Evolutionary conservation across 495 filamentous ascomycete species (phyloP).

Genomic region (Hyphodiscus hymeniophilus): DNA sequence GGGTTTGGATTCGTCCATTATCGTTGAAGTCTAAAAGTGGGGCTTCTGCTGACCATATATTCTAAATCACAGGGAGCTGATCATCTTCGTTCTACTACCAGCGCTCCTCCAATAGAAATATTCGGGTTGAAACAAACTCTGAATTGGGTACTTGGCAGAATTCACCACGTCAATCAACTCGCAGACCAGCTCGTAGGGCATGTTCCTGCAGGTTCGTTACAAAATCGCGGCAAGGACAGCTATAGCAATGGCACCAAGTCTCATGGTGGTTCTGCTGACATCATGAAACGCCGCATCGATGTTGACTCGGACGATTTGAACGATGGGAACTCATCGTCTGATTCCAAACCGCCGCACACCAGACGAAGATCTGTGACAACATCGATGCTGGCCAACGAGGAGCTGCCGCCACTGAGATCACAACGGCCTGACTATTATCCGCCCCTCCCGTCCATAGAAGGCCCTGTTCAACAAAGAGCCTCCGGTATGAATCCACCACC

Average conservation of each 20-base stretch:
- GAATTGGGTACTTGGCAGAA: constrained; percentile 15
- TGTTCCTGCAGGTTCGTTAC: constrained; percentile 1
- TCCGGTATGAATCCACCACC: constrained; percentile 23
- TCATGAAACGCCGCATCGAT: constrained; percentile 17
- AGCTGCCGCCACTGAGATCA: constrained; percentile 9
- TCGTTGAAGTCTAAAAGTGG: not conserved
- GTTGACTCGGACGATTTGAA: constrained; percentile 1
- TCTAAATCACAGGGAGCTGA: constrained; percentile 12
- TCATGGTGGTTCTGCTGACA: constrained; percentile 12
- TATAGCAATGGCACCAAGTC: not conserved
- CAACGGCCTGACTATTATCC: constrained; percentile 10
- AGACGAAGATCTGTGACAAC: constrained; percentile 9
- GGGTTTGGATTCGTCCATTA: too few species aligned
- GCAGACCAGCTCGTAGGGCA: constrained; percentile 17
- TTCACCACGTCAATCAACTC: constrained; percentile 17
- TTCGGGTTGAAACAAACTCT: constrained; percentile 18
- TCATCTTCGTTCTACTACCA: constrained; percentile 5
- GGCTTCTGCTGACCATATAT: constrained; percentile 7
- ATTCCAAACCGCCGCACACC: constrained; percentile 10
- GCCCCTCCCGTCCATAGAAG: constrained; percentile 6
- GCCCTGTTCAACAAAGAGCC: constrained; percentile 4
- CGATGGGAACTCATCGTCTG: constrained; percentile 3
- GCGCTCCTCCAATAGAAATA: constrained; percentile 17
- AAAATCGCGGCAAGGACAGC: constrained; percentile 4
- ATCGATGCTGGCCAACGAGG: constrained; percentile 1